Percentiles rank a stretch among this genome's conserved stretches.
These are phyloP conservation scores for Penicillium silybi DNA, from an alignment of 495 filamentous ascomycete genomes.

Conservation along the genomic window DNA sequence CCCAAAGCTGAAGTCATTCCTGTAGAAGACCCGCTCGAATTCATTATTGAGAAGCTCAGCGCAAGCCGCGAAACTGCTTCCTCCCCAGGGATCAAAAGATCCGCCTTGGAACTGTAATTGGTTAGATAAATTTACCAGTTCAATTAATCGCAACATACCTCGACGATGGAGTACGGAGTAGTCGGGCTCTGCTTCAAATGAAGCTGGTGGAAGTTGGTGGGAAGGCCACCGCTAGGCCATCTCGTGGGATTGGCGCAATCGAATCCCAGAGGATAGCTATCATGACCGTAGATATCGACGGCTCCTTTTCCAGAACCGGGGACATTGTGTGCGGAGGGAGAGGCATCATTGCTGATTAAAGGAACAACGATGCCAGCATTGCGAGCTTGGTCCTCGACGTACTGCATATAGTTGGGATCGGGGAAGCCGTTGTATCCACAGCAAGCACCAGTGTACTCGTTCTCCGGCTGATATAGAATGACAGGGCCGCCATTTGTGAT, in stretches of 20 bases:
- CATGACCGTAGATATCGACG: slow-evolving; percentile 77
- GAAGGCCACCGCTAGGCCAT: slow-evolving; percentile 47
- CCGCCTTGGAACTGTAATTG: slow-evolving; percentile 62
- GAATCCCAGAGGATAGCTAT: slow-evolving; percentile 66
- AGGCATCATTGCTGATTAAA: slow-evolving; percentile 72
- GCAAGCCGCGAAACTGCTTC: slow-evolving; percentile 62
- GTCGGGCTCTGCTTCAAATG: slow-evolving; percentile 58
- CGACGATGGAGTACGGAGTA: slow-evolving; percentile 66
- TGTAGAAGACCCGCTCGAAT: slow-evolving; percentile 76
- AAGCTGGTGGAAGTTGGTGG: slow-evolving; percentile 39
- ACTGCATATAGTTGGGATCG: slow-evolving; percentile 63
- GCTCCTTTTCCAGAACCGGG: slow-evolving; percentile 59
- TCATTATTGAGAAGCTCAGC: slow-evolving; percentile 59
- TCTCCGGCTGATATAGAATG: slow-evolving; percentile 76
- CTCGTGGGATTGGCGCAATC: slow-evolving; percentile 51
- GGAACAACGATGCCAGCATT: slow-evolving; percentile 70
- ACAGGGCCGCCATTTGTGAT: slow-evolving; percentile 77
- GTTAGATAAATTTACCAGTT: slow-evolving; percentile 6
- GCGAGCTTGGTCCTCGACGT: slow-evolving; percentile 63
- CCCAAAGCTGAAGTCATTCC: slow-evolving; percentile 67
- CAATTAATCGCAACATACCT: slow-evolving; percentile 32
- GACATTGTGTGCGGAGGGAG: slow-evolving; percentile 54
- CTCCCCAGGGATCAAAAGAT: slow-evolving; percentile 74
- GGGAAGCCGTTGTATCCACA: slow-evolving; percentile 43
- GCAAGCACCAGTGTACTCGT: slow-evolving; percentile 60